Conservation (phyloP, 1,284 basidiomycete genomes). For the Termitomyces sp. region DNA sequence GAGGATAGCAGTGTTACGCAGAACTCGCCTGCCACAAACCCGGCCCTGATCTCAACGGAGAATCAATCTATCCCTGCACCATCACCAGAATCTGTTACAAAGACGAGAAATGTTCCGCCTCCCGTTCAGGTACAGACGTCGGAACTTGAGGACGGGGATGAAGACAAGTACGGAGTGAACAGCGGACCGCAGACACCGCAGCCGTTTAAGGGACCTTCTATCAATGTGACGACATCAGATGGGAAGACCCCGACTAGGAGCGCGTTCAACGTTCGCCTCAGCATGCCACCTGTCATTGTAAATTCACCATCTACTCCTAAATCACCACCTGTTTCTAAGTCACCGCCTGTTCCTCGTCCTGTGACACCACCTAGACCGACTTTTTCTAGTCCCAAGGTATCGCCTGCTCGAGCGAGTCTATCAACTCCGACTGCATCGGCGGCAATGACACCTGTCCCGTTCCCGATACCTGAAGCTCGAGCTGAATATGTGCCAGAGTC, state of each 20-base stretch:
- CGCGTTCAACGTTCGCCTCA: not conserved
- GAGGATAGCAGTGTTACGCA: slow-evolving; percentile 6
- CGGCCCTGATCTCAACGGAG: not conserved
- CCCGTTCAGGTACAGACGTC: not conserved
- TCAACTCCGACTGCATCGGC: slow-evolving; percentile 7
- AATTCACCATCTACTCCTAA: not conserved
- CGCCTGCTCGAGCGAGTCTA: not conserved
- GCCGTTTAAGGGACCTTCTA: slow-evolving; percentile 4
- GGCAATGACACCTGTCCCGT: slow-evolving; percentile 1
- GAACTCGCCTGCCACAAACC: not conserved
- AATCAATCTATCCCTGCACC: slow-evolving; percentile 1
- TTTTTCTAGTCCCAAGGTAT: not conserved
- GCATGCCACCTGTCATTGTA: not conserved
- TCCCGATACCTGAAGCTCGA: not conserved
- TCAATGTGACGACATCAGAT: slow-evolving; percentile 6
- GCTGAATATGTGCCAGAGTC: not conserved
- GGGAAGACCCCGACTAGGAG: slow-evolving; percentile 2
- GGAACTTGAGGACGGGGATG: not conserved
- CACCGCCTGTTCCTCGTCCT: not conserved
- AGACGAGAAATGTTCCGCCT: slow-evolving; percentile 4
- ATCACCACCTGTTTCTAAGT: not conserved
- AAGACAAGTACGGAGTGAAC: not conserved
- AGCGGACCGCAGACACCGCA: slow-evolving; percentile 11
- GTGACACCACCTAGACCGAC: not conserved
- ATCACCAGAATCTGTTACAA: slow-evolving; percentile 4